Conservation (phyloP, 192 early-diverging fungal species). For the Coemansia aciculifera region DNA sequence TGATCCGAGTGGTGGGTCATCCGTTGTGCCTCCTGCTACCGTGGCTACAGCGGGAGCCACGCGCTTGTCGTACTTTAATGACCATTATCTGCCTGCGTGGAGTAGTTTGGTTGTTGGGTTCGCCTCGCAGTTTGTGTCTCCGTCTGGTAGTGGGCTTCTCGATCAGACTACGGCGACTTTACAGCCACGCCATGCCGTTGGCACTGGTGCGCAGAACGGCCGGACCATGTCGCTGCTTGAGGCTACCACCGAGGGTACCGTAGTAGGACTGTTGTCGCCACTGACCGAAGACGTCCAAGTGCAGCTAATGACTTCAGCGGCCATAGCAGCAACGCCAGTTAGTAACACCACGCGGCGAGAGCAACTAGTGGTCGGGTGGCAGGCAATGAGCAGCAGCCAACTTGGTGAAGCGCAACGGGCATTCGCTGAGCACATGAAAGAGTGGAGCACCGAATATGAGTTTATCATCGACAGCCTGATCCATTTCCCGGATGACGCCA, state of each 20-base stretch:
- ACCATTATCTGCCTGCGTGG: conserved; percentile 45
- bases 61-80: conserved; percentile 41
- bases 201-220: background rate
- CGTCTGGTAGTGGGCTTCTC: conserved; percentile 41
- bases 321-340: background rate
- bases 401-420: conserved; percentile 29
- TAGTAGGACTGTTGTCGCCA: conserved; percentile 46
- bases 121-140: conserved; percentile 54
- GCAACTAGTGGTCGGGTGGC: conserved; percentile 42
- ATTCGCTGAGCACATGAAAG: conserved; percentile 25
- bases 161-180: conserved; percentile 11
- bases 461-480: conserved; percentile 44
- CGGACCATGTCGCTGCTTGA: conserved; percentile 50
- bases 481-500: conserved; percentile 36
- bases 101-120: conserved; percentile 51
- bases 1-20: background rate
- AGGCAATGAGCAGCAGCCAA: conserved; percentile 36
- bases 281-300: conserved; percentile 14
- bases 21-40: background rate
- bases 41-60: background rate
- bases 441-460: conserved; percentile 49
- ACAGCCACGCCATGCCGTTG: background rate
- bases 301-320: background rate
- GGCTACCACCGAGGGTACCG: conserved; percentile 48
- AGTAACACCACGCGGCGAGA: background rate